Base-by-base conservation (phyloP, 2,329 filamentous ascomycete genomes). In the Cladosporium sphaerospermum region DNA sequence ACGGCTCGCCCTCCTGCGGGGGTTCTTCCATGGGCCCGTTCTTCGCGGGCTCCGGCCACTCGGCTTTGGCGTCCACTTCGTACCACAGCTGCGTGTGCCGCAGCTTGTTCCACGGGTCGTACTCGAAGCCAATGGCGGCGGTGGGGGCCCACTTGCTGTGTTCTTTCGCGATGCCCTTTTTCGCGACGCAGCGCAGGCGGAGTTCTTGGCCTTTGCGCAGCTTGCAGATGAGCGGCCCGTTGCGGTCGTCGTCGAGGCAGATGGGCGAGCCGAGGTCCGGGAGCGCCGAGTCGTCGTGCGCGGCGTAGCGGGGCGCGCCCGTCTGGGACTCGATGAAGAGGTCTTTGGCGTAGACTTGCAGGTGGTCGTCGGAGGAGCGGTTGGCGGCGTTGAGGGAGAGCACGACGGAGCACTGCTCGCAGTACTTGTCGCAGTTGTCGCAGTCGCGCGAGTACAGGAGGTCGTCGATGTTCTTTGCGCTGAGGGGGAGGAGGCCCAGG, bases 161-260 rank as follows among this genome's bases (percentile, higher is more conserved):
- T 71, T 99, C 93, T 77, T 99, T 99, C 36, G 92, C 91, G 59
- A 97, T 97, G 1, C 93, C 93, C 78, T 97, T 97, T 78, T 96
- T 96, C 47, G 92, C 93, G 60, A 96, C 87, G 68, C 92, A 97
- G 57, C 82, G 88, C 66, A 99, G 82, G 69, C 89, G 86, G 56
- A 99, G 75, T 71, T 96, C 90, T 73, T 99, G 93, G 2, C 87
- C 89, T 66, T 85, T 86, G 54, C 92, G 81, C 67, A 99, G 75
- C 77, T 97, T 97, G 65, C 87, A 88, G 60, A 99, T 92, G 61
- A 97, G 78, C 42, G 86, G 82, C 1, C 93, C 93, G 54, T 87
- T 82, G 9, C 85, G 84, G 47, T 92, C 88, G 0, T 86, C 81
- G 68, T 99, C 92, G 42, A 80, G 85, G 63, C 95, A 88, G 54